These are phyloP conservation scores for Botrytis cinerea DNA, from an alignment of 2,329 filamentous ascomycete species.

Conservation along the genomic window DNA sequence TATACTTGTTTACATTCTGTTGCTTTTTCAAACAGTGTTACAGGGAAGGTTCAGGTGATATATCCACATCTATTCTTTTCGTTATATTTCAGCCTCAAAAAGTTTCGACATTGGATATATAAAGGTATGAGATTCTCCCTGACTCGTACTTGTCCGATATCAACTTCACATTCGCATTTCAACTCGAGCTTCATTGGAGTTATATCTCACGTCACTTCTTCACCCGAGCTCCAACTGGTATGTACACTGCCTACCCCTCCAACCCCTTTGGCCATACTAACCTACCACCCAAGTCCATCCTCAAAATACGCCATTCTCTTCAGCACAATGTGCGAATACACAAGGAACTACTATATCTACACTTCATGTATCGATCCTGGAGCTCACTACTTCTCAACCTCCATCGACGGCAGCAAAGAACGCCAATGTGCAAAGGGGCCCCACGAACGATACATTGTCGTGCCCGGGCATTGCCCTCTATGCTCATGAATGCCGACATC, in stretches of 20 bases:
- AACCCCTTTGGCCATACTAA: slow-evolving; percentile 1
- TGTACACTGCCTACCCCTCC: background rate
- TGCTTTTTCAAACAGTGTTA: slow-evolving; percentile 30
- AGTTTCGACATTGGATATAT: slow-evolving; percentile 18
- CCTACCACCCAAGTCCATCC: background rate
- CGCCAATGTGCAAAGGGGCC: slow-evolving; percentile 62
- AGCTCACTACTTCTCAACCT: slow-evolving; percentile 70
- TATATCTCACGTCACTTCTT: background rate
- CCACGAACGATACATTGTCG: slow-evolving; percentile 73
- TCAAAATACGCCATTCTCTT: background rate
- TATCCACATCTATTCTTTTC: slow-evolving; percentile 5
- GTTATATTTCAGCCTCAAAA: slow-evolving; percentile 22
- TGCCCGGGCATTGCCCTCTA: slow-evolving; percentile 62
- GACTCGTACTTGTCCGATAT: slow-evolving; percentile 5
- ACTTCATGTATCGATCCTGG: slow-evolving; percentile 68
- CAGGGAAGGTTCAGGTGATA: slow-evolving; percentile 20
- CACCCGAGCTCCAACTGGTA: background rate
- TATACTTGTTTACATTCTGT: slow-evolving; percentile 12
- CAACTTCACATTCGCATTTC: slow-evolving; percentile 1
- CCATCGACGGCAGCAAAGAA: slow-evolving; percentile 64
- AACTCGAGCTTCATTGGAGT: background rate
- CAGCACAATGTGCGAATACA: slow-evolving; percentile 58
- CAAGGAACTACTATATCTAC: slow-evolving; percentile 78
- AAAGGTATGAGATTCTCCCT: slow-evolving; percentile 16
- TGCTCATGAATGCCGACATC: slow-evolving; percentile 43